These are phyloP conservation scores for Leucocoprinus leucothites DNA, from an alignment of 768 basidiomycete genomes.

Conservation along the genomic window DNA sequence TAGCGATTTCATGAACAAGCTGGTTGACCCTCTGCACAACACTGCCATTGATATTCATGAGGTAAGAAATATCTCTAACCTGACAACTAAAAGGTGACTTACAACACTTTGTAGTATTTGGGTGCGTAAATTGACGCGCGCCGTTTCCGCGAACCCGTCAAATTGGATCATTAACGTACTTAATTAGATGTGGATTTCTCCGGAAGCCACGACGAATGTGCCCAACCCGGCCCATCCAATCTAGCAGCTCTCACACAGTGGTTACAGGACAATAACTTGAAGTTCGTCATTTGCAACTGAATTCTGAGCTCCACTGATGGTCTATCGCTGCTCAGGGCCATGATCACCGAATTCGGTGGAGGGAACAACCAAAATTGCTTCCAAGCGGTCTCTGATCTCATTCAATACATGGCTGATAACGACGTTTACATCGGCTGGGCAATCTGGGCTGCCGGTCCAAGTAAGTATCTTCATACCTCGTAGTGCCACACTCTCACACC, in stretches of 20 bases:
- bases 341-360: slow-evolving; percentile 44
- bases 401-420: slow-evolving; percentile 36
- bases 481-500: background rate
- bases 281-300: slow-evolving; percentile 24
- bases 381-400: slow-evolving; percentile 37
- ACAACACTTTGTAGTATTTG: slow-evolving; percentile 8
- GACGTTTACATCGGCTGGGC: slow-evolving; percentile 47
- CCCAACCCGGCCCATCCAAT: slow-evolving; percentile 43
- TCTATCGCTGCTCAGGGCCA: slow-evolving; percentile 26
- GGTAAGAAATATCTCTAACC: slow-evolving; percentile 19
- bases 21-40: slow-evolving; percentile 38
- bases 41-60: slow-evolving; percentile 47
- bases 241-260: slow-evolving; percentile 39
- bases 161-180: background rate
- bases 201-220: slow-evolving; percentile 38
- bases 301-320: no score
- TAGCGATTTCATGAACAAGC: slow-evolving; percentile 38
- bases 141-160: background rate
- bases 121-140: background rate
- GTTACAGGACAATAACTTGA: slow-evolving; percentile 39
- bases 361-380: slow-evolving; percentile 41
- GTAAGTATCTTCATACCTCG: slow-evolving; percentile 23
- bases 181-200: slow-evolving; percentile 41
- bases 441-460: slow-evolving; percentile 46
- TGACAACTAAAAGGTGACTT: background rate